Base-by-base conservation (phyloP, 225 moss, liverwort and hornwort species). In the Sphagnum tenellum region DNA sequence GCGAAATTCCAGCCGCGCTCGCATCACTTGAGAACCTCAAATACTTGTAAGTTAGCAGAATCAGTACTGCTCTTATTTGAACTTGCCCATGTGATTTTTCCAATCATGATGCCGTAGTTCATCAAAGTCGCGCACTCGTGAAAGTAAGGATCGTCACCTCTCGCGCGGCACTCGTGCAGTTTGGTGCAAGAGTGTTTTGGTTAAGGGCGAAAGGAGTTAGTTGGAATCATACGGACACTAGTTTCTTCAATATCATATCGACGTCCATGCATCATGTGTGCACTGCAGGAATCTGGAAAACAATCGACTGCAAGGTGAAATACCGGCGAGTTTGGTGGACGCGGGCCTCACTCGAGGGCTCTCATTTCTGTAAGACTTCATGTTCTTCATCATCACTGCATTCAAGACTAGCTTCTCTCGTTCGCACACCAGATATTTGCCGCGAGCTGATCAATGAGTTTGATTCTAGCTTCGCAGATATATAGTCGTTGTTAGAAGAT, bases 231-330 rank as follows among this genome's bases (percentile, higher is more conserved):
- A 6, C 6, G 9, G 7, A 5, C 9, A 9, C 9, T 6, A 52
- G 52, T 52, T 6, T 9, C 9, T 52, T 6, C 52, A 5, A 5
- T 52, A 52, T 9, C 9, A 52, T 52, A 5, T 52, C 52, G 52
- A 52, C 9, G 9, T 52, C 6, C 52, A 52, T 52, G 52, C 9
- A 9, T 9, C 52, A 52, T 9, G 9, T 44, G 45, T 47, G 46
- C 2, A 61, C 45, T 47, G 63, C 80, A 84, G 84, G 73, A 80
- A 84, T 69, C 55, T 84, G 47, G 80, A 80, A 59, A 67, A 75
- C 47, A 84, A 84, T 69, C 70, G 63, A 45, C 62, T 84, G 64
- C 74, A 73, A 64, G 84, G 84, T 68, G 69, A 45, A 8, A 54
- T 84, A 59, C 84, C 84, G n/a, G 66, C 66, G 55, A 80, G 66